Conservation (phyloP, 2,329 filamentous ascomycete species). For the Sporothrix pallida region DNA sequence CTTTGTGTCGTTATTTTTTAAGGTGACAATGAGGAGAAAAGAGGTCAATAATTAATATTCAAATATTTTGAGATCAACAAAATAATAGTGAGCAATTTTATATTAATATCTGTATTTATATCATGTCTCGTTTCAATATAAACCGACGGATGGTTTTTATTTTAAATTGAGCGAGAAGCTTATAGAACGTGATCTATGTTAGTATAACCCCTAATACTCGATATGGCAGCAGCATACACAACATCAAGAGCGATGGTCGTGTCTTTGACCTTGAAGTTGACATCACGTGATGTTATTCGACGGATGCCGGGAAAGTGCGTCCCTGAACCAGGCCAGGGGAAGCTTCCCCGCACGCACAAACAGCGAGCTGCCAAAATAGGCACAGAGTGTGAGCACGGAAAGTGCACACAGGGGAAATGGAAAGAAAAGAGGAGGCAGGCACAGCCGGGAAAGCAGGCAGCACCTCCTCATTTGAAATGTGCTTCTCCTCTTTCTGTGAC, state of each 20-base stretch:
- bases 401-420: neutral
- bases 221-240: neutral
- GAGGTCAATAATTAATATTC: neutral
- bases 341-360: constrained; percentile 32
- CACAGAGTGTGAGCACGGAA: neutral
- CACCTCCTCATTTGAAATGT: constrained; percentile 25
- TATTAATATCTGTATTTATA: too few relatives aligned
- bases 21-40: neutral
- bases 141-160: too few relatives aligned
- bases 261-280: neutral
- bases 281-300: neutral
- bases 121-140: too few relatives aligned
- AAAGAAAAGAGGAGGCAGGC: constrained; percentile 9
- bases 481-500: neutral
- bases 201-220: too few relatives aligned
- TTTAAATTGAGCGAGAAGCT: too few relatives aligned
- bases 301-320: constrained; percentile 1
- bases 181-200: too few relatives aligned
- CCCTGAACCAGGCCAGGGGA: neutral
- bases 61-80: too few relatives aligned
- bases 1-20: neutral
- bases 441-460: constrained; percentile 14
- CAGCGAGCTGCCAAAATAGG: constrained; percentile 6
- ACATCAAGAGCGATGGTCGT: neutral
- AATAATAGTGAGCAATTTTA: too few relatives aligned